phyloP scores from a whole-genome alignment of 78 protist species.

The Bodo saltans region DNA sequence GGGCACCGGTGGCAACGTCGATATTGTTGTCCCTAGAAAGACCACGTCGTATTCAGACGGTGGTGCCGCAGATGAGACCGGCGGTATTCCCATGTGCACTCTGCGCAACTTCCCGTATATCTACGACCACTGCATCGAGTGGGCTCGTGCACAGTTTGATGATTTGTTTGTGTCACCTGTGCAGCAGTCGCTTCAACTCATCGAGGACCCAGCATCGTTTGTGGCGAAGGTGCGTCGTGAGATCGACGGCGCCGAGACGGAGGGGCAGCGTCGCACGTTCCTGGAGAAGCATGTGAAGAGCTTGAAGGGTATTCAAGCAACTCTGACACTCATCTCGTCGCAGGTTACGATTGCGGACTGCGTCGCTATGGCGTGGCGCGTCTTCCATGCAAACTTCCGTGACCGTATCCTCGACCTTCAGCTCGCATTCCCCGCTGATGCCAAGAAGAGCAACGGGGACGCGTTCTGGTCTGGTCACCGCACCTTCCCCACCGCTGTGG shows the following conservation, averaged over 20 bases:
- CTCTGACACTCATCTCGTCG: constrained; percentile 30
- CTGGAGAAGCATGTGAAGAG: background rate
- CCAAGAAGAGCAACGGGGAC: constrained; percentile 57
- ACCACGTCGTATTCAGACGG: constrained; percentile 90
- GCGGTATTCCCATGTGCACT: constrained; percentile 88
- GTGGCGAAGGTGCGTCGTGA: background rate
- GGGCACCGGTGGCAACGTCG: constrained; percentile 93
- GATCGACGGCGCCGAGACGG: background rate
- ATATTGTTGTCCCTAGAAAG: constrained; percentile 86
- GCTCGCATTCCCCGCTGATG: constrained; percentile 91
- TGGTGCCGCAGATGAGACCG: constrained; percentile 93
- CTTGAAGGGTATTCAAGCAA: constrained; percentile 4
- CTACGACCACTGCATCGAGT: constrained; percentile 83
- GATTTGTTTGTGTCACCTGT: constrained; percentile 42
- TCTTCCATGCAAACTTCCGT: constrained; percentile 79
- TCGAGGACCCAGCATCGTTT: constrained; percentile 18
- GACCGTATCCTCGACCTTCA: constrained; percentile 80
- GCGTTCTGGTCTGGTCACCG: constrained; percentile 56
- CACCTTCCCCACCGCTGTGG: constrained; percentile 57
- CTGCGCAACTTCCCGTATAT: constrained; percentile 92
- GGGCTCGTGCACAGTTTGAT: constrained; percentile 82
- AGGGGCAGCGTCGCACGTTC: background rate
- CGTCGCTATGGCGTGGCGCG: constrained; percentile 86
- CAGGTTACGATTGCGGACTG: constrained; percentile 83
- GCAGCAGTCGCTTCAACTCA: background rate